Percentiles rank a stretch among this genome's conserved stretches.
Conservation (phyloP, 108 stramenopile genomes). For the Fistulifera solaris region DNA sequence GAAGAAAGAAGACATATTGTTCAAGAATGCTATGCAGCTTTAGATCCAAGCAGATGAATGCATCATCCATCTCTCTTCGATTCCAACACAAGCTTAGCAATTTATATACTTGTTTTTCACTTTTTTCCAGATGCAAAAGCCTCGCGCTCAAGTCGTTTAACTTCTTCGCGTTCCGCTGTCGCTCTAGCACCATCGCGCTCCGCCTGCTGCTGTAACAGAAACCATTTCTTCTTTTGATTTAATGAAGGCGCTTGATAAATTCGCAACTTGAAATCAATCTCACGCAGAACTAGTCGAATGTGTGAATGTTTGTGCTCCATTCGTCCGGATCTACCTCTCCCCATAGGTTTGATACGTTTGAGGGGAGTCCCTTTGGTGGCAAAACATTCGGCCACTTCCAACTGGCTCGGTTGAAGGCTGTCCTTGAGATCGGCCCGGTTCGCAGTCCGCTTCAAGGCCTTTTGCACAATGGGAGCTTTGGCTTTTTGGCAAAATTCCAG, state of each 20-base stretch:
- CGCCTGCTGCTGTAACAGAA: constrained; percentile 41
- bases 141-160: constrained; percentile 37
- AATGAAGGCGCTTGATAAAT: constrained; percentile 46
- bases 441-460: constrained; percentile 57
- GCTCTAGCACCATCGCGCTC: constrained; percentile 51
- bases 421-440: constrained; percentile 62
- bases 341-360: constrained; percentile 69
- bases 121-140: background rate
- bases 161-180: constrained; percentile 54
- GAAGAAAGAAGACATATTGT: no score
- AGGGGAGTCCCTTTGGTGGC: constrained; percentile 61
- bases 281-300: constrained; percentile 63
- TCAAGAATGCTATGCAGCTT: no score
- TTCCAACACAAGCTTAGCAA: no score
- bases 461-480: constrained; percentile 56
- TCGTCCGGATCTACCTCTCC: constrained; percentile 66
- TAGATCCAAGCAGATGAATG: no score
- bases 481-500: constrained; percentile 58
- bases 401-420: constrained; percentile 58
- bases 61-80: no score
- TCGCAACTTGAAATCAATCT: constrained; percentile 75
- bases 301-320: constrained; percentile 59
- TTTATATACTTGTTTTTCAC: no score
- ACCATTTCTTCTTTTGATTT: constrained; percentile 66
- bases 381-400: constrained; percentile 84